phyloP scores from a whole-genome alignment of 345 rosid genomes.

The Boechera divaricarpa region DNA sequence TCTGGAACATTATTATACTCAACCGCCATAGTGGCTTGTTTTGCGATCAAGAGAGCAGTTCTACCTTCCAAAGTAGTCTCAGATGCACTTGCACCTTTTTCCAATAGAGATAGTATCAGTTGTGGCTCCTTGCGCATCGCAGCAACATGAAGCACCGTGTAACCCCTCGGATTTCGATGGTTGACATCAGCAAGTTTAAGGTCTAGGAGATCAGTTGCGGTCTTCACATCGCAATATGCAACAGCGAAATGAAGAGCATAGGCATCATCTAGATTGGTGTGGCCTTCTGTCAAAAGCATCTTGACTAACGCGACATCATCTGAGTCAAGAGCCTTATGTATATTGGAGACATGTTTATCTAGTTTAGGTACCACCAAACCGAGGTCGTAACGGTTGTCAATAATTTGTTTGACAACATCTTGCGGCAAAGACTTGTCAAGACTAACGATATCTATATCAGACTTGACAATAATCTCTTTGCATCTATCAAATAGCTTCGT shows the following conservation, averaged over 20 bases:
- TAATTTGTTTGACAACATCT: conserved; percentile 53
- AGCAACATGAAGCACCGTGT: conserved; percentile 81
- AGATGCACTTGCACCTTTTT: conserved; percentile 72
- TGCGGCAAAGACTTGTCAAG: conserved; percentile 71
- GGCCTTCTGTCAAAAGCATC: conserved; percentile 66
- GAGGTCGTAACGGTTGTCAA: conserved; percentile 51
- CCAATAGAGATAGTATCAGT: conserved; percentile 63
- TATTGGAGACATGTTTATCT: conserved; percentile 65
- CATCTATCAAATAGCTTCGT: conserved; percentile 56
- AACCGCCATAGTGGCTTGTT: conserved; percentile 63
- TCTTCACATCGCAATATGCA: conserved; percentile 76
- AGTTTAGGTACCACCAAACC: conserved; percentile 46
- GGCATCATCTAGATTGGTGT: conserved; percentile 68
- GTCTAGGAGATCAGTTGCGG: conserved; percentile 65
- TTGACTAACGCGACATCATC: conserved; percentile 75
- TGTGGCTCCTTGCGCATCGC: conserved; percentile 83
- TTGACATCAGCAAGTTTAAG: conserved; percentile 76
- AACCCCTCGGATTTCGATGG: conserved; percentile 64
- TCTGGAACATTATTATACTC: conserved; percentile 55
- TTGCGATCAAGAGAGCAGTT: conserved; percentile 79
- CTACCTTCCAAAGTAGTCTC: conserved; percentile 68
- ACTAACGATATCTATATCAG: conserved; percentile 62
- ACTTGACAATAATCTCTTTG: conserved; percentile 57
- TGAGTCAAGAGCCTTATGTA: conserved; percentile 77
- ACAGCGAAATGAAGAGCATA: conserved; percentile 88